Evolutionary conservation across 108 stramenopile genomes (phyloP), one percentile per base, ranked within the genome.

Genomic region (Chaetoceros tenuissimus): DNA sequence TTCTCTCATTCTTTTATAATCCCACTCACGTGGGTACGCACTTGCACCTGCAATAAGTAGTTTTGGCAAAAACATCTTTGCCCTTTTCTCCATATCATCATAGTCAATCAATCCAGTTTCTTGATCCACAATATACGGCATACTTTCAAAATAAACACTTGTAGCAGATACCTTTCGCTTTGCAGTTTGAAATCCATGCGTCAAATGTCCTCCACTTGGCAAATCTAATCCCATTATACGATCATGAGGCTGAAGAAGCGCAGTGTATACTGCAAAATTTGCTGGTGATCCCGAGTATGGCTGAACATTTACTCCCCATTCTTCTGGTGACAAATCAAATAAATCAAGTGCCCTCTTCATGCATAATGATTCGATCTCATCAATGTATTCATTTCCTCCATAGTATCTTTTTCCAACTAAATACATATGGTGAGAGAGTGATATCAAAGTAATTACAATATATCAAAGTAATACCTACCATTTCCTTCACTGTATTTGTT

Each of bases 181-280:
- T 55, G 82, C 73, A 19, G 97, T 98, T 74, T 98, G 95, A 66
- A 96, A 99, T 40, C 95, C 96, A 75, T 99, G 98, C 0, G 98
- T 98, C 51, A 99, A 78, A 68, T 99, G 98, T 3, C 99, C 99
- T 18, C 99, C 99, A 18, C 83, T 86, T 46, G 99, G 99, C 62
- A 99, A 75, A 79, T 99, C 99, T 57, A 99, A 74, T 31, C 98
- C 99, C 99, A 99, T 99, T 71, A 99, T 96, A 43, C 99, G 96
- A 77, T 99, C 99, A 64, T 99, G 98, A 7, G 99, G 99, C 34
- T 78, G 58, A 51, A 99, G 63, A 5, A 99, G 73, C 17, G 92
- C 99, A 5, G 98, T 99, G 78, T 98, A 99, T 2, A 86, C 94
- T 1, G 96, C 98, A 72, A 99, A 99, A 68, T 99, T 99, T 24